phyloP scores from a whole-genome alignment of 2,329 filamentous ascomycete genomes.

The Scortechinia acanthostroma region DNA sequence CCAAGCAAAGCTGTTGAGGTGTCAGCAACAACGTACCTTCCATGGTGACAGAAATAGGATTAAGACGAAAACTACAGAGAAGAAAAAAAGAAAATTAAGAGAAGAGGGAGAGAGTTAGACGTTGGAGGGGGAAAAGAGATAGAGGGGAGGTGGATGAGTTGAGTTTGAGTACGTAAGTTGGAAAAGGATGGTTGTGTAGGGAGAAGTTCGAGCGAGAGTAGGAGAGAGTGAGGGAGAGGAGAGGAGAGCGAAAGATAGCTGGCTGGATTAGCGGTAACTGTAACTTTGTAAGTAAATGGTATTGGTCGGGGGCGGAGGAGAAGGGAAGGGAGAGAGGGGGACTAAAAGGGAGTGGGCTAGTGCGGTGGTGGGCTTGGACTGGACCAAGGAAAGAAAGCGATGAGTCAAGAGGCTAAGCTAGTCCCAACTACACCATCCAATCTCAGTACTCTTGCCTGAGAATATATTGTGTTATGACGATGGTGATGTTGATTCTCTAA shows the following conservation, averaged over 20 bases:
- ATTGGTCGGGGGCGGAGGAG: slow-evolving; percentile 20
- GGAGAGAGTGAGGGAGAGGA: slow-evolving; percentile 26
- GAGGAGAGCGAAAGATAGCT: too few relatives aligned
- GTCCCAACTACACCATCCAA: too few relatives aligned
- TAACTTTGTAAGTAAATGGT: slow-evolving; percentile 22
- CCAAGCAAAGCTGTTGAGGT: slow-evolving; percentile 2
- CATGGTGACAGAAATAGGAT: slow-evolving; percentile 37
- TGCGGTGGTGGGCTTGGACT: too few relatives aligned
- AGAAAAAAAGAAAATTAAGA: slow-evolving; percentile 8
- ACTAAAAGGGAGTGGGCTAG: too few relatives aligned
- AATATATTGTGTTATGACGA: too few relatives aligned
- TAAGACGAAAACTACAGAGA: slow-evolving; percentile 6
- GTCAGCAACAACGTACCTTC: slow-evolving; percentile 45
- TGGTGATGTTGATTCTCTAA: too few relatives aligned
- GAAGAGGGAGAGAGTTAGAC: slow-evolving; percentile 9
- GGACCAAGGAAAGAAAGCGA: too few relatives aligned
- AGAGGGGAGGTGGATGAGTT: slow-evolving; percentile 18
- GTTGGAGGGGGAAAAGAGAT: slow-evolving; percentile 16
- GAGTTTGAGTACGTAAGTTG: too few relatives aligned
- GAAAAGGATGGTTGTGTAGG: slow-evolving; percentile 18
- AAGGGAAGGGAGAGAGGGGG: slow-evolving; percentile 20
- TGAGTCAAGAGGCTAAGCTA: too few relatives aligned
- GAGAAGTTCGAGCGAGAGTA: slow-evolving; percentile 21
- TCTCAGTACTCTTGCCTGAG: too few relatives aligned
- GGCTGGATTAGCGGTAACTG: too few relatives aligned